Percentiles rank a stretch among this genome's conserved stretches.
Conservation (phyloP, 768 basidiomycete genomes). For the Boletus sp. region DNA sequence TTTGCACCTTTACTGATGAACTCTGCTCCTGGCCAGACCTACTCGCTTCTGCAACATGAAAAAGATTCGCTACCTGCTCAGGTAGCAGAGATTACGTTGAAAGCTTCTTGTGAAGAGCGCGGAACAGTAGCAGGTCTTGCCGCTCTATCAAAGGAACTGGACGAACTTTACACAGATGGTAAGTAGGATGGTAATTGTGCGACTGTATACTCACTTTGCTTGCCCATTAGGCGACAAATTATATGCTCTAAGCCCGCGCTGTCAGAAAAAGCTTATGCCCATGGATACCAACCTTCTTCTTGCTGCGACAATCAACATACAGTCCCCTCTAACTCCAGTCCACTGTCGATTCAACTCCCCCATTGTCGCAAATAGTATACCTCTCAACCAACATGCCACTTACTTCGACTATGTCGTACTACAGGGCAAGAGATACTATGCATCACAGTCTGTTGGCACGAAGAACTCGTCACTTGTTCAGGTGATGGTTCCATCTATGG, state of each 20-base stretch:
- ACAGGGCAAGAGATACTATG: background rate
- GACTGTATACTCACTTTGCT: no score
- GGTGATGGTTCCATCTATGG: background rate
- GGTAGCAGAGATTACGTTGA: background rate
- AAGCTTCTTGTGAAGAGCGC: background rate
- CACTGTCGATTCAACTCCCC: background rate
- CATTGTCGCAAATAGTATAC: background rate
- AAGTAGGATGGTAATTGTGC: background rate
- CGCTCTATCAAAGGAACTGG: background rate
- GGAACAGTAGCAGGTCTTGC: background rate
- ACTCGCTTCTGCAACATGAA: no score
- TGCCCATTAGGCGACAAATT: background rate
- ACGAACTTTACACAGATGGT: background rate
- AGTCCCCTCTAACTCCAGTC: background rate
- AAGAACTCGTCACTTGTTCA: background rate
- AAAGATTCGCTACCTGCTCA: background rate
- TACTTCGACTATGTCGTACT: background rate
- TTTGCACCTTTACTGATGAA: no score
- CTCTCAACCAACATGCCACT: background rate
- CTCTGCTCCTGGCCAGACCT: no score
- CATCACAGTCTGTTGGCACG: background rate
- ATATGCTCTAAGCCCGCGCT: background rate
- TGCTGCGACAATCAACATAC: background rate
- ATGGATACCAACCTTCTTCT: background rate
- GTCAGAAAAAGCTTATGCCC: background rate